Evolutionary conservation across 2,329 filamentous ascomycete species (phyloP).

Genomic region (Teratosphaeria destructans): DNA sequence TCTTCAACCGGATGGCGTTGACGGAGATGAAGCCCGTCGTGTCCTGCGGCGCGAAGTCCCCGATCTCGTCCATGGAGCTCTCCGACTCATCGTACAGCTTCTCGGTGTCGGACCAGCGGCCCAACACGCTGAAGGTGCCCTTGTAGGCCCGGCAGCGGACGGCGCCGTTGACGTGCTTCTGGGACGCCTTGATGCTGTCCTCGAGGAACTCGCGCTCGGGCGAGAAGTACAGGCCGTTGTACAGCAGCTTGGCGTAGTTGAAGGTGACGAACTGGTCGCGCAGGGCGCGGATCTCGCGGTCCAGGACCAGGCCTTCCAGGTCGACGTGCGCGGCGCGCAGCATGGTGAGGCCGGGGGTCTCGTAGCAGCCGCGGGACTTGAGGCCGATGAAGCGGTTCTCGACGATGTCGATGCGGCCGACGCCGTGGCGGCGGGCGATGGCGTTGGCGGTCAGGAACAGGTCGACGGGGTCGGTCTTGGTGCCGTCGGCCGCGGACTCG

Average conservation of each 20-base stretch:
- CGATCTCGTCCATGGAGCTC: conserved; percentile 60
- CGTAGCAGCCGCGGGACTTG: conserved; percentile 74
- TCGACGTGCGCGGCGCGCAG: conserved; percentile 50
- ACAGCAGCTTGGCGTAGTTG: conserved; percentile 48
- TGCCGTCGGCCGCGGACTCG: conserved; percentile 41
- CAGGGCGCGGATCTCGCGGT: conserved; percentile 56
- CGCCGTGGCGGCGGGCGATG: conserved; percentile 61
- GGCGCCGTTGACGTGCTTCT: conserved; percentile 51
- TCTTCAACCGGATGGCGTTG: conserved; percentile 50
- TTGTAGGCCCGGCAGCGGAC: conserved; percentile 58
- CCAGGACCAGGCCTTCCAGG: conserved; percentile 56
- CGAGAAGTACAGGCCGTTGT: conserved; percentile 60
- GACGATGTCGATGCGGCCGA: conserved; percentile 75
- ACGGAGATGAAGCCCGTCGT: conserved; percentile 61
- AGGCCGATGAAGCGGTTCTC: conserved; percentile 72
- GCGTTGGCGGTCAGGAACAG: conserved; percentile 63
- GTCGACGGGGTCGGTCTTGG: conserved; percentile 55
- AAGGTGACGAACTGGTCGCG: conserved; percentile 61
- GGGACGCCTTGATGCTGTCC: conserved; percentile 49
- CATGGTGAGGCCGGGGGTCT: conserved; percentile 50
- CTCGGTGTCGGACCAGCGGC: conserved; percentile 52
- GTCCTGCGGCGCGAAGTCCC: conserved; percentile 55
- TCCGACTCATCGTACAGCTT: conserved; percentile 60
- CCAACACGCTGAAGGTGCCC: conserved; percentile 52
- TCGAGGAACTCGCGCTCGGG: conserved; percentile 63